Evolutionary conservation across 1,284 basidiomycete species (phyloP).

Genomic region (Vanrija sp.): DNA sequence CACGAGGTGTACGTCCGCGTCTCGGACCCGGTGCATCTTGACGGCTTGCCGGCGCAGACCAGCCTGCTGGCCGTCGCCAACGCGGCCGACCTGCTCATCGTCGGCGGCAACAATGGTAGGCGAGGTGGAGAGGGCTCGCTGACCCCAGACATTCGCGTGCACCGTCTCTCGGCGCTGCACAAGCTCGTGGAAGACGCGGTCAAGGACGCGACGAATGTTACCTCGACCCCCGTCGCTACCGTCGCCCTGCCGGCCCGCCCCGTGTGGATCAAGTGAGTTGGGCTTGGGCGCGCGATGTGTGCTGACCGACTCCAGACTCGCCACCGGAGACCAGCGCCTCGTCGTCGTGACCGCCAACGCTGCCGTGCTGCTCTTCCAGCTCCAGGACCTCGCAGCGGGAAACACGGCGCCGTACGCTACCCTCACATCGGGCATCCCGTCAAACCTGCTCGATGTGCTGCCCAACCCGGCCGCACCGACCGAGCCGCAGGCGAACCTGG

Average conservation of each 20-base stretch:
- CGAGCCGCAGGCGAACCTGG: slow-evolving; percentile 25
- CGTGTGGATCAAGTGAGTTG: slow-evolving; percentile 41
- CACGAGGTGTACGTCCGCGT: slow-evolving; percentile 47
- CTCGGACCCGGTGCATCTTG: slow-evolving; percentile 34
- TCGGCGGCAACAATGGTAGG: slow-evolving; percentile 36
- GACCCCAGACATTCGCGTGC: slow-evolving; percentile 36
- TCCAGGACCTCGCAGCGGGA: slow-evolving; percentile 35
- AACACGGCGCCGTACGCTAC: slow-evolving; percentile 37
- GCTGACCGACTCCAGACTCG: slow-evolving; percentile 28
- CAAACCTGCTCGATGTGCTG: slow-evolving; percentile 41
- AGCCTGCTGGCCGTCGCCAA: slow-evolving; percentile 49
- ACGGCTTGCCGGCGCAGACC: slow-evolving; percentile 40
- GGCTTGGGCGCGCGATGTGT: neutral
- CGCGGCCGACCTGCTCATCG: slow-evolving; percentile 42
- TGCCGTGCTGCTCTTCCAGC: slow-evolving; percentile 30
- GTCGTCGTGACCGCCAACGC: slow-evolving; percentile 32
- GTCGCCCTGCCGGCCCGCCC: slow-evolving; percentile 37
- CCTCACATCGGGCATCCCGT: slow-evolving; percentile 35
- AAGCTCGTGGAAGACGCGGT: slow-evolving; percentile 25
- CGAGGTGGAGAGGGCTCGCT: neutral
- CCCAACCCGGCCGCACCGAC: slow-evolving; percentile 49
- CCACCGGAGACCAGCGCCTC: slow-evolving; percentile 37
- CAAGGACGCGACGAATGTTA: slow-evolving; percentile 27
- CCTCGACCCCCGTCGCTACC: slow-evolving; percentile 20
- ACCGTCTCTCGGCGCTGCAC: slow-evolving; percentile 35